These are phyloP conservation scores for Rehmannia glutinosa DNA, from an alignment of 257 asterid species.

Conservation along the genomic window DNA sequence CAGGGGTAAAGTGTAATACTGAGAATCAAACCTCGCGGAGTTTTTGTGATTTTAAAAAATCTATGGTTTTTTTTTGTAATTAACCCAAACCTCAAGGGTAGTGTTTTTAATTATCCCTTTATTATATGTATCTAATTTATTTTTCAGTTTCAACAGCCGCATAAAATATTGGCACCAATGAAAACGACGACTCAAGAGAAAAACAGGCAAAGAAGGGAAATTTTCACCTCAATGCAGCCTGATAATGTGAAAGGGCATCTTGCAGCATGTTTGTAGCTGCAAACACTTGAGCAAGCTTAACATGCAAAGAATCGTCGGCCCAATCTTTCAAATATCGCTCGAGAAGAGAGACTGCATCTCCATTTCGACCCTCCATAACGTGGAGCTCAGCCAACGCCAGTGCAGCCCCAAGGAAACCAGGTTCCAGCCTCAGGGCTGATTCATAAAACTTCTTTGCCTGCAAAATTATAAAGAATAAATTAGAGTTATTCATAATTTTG, in stretches of 20 bases:
- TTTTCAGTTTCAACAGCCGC: neutral
- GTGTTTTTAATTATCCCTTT: too few relatives aligned
- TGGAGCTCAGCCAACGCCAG: conserved; percentile 98
- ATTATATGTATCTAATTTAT: neutral
- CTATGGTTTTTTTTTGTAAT: too few relatives aligned
- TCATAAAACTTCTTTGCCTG: conserved; percentile 97
- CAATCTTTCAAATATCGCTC: conserved; percentile 84
- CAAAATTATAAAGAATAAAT: conserved; percentile 3
- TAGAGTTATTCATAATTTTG: neutral
- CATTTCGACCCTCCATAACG: conserved; percentile 86
- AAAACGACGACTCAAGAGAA: too few relatives aligned
- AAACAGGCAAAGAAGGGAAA: too few relatives aligned
- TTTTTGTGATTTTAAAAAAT: too few relatives aligned
- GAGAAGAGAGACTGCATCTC: conserved; percentile 84
- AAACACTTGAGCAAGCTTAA: conserved; percentile 94
- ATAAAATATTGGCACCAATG: neutral
- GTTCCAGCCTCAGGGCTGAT: conserved; percentile 96
- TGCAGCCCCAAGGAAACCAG: conserved; percentile 96
- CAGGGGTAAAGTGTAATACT: too few relatives aligned
- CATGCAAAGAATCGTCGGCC: conserved; percentile 96
- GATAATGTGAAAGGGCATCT: conserved; percentile 90
- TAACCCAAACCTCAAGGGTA: too few relatives aligned
- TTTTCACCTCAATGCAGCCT: conserved; percentile 78
- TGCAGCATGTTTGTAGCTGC: conserved; percentile 90
- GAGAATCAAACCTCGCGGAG: too few relatives aligned